These are phyloP conservation scores for Colletotrichum sp. DNA, from an alignment of 2,329 filamentous ascomycete species.

Conservation along the genomic window DNA sequence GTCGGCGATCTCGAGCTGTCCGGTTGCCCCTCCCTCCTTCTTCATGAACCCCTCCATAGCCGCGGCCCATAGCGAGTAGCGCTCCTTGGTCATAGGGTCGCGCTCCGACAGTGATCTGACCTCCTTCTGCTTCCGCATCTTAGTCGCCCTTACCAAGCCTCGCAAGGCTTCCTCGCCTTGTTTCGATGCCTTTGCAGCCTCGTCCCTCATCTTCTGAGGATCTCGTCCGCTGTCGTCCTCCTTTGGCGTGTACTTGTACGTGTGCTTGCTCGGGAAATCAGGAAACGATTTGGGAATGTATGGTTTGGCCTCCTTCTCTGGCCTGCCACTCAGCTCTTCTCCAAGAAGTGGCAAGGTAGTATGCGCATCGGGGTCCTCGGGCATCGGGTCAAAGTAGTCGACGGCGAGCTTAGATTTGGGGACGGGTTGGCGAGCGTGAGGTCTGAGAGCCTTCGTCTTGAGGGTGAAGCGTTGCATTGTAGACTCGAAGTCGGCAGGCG, in stretches of 20 bases:
- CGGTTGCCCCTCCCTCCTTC: conserved; percentile 36
- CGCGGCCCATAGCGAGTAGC: conserved; percentile 65
- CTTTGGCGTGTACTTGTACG: conserved; percentile 64
- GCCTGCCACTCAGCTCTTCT: conserved; percentile 61
- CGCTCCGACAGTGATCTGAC: conserved; percentile 61
- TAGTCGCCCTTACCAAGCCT: conserved; percentile 64
- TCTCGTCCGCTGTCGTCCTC: conserved; percentile 52
- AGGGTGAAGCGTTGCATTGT: conserved; percentile 57
- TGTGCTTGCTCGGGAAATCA: conserved; percentile 68
- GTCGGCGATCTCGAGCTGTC: conserved; percentile 60
- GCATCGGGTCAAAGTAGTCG: conserved; percentile 40
- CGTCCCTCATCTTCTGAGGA: conserved; percentile 62
- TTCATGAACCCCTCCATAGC: conserved; percentile 64
- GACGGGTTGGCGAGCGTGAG: conserved; percentile 61
- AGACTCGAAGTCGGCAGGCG: conserved; percentile 63
- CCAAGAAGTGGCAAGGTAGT: conserved; percentile 51
- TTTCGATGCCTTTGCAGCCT: conserved; percentile 63
- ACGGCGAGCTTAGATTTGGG: conserved; percentile 41
- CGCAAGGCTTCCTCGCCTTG: conserved; percentile 67
- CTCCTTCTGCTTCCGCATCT: conserved; percentile 69
- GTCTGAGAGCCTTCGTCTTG: conserved; percentile 54
- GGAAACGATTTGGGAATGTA: conserved; percentile 67
- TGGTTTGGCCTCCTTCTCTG: conserved; percentile 58
- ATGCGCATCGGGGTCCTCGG: conserved; percentile 43
- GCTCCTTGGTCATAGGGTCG: conserved; percentile 55